phyloP scores from a whole-genome alignment of 495 filamentous ascomycete genomes.

The Aspergillus incahuasiensis region DNA sequence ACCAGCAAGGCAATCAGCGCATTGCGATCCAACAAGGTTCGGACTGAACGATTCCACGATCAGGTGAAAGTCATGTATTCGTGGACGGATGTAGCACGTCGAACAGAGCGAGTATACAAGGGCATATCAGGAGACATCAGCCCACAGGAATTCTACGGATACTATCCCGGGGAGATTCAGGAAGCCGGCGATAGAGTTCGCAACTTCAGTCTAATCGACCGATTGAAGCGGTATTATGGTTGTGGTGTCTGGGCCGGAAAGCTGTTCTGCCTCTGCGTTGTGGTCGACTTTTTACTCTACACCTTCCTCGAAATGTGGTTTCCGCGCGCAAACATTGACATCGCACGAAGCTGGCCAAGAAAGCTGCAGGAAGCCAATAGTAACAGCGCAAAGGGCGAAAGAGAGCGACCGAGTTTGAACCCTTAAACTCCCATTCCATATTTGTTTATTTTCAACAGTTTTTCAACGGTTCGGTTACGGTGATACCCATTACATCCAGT shows the following conservation, averaged over 20 bases:
- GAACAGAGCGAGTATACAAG: constrained; percentile 92
- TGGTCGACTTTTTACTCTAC: constrained; percentile 89
- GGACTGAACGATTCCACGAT: constrained; percentile 91
- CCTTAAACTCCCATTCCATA: constrained; percentile 6
- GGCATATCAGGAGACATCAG: constrained; percentile 79
- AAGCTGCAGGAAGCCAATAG: constrained; percentile 41
- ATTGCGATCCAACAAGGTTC: constrained; percentile 75
- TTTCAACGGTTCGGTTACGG: background rate
- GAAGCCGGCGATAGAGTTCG: constrained; percentile 70
- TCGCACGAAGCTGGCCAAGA: constrained; percentile 85
- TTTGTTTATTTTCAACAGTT: background rate
- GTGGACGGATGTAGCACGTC: constrained; percentile 89
- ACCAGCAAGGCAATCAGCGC: constrained; percentile 77
- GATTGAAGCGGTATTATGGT: constrained; percentile 94
- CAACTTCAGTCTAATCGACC: constrained; percentile 88
- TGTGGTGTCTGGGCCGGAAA: constrained; percentile 99
- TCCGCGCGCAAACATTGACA: constrained; percentile 79
- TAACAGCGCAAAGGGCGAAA: constrained; percentile 4
- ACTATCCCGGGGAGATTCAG: constrained; percentile 58
- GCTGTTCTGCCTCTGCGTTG: constrained; percentile 88
- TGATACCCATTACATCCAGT: constrained; percentile 15
- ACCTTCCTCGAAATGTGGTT: constrained; percentile 82
- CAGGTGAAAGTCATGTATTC: constrained; percentile 97
- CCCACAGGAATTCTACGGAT: constrained; percentile 83
- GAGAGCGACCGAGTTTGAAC: constrained; percentile 8